These are phyloP conservation scores for Chrysoporthe austroafricana DNA, from an alignment of 2,329 filamentous ascomycete species.

Conservation along the genomic window DNA sequence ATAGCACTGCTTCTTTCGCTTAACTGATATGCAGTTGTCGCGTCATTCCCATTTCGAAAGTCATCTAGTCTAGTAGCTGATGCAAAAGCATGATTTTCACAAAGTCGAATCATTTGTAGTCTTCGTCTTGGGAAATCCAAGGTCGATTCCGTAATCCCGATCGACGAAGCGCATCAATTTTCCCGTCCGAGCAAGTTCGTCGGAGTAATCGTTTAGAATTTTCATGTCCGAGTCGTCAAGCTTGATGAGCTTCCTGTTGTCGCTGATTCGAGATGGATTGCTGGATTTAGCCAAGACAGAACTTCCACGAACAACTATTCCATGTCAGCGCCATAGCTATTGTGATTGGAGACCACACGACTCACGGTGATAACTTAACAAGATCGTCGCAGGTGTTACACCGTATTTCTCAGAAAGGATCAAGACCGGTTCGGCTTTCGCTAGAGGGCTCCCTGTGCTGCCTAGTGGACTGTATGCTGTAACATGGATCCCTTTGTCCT, in stretches of 20 bases:
- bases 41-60: no score
- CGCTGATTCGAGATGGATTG: slow-evolving; percentile 67
- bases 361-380: slow-evolving; percentile 73
- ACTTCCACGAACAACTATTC: slow-evolving; percentile 65
- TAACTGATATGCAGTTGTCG: no score
- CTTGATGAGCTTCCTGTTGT: slow-evolving; percentile 69
- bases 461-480: slow-evolving; percentile 69
- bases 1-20: no score
- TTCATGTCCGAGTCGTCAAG: slow-evolving; percentile 65
- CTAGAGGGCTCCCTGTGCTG: slow-evolving; percentile 60
- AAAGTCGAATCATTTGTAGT: no score
- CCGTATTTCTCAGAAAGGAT: slow-evolving; percentile 67
- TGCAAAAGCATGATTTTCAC: no score
- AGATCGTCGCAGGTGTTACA: slow-evolving; percentile 61
- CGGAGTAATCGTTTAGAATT: slow-evolving; percentile 58
- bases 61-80: no score
- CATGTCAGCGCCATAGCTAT: neutral
- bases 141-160: slow-evolving; percentile 68
- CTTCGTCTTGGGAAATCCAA: slow-evolving; percentile 61
- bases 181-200: slow-evolving; percentile 50
- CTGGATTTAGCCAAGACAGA: slow-evolving; percentile 79
- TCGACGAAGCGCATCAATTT: slow-evolving; percentile 66
- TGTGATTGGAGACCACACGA: slow-evolving; percentile 9
- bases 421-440: slow-evolving; percentile 64
- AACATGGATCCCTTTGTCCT: slow-evolving; percentile 61